A percentile compares a stretch with the other conserved stretches of the same genome.
These are phyloP conservation scores for Pichia sp. DNA, from an alignment of 1,139 yeast genomes.

Conservation along the genomic window DNA sequence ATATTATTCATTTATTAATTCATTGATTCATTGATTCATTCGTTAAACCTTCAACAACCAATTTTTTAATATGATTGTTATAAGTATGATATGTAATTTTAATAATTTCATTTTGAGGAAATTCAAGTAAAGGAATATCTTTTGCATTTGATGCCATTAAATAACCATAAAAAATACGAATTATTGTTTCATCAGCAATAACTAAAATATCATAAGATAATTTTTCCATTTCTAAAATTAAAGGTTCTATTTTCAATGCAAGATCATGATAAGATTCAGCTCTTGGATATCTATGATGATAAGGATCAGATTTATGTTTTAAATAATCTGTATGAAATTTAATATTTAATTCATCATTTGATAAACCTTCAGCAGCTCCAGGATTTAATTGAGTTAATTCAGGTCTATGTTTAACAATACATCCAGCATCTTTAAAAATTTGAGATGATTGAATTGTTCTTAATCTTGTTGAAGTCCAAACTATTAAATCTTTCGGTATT, in stretches of 20 bases:
- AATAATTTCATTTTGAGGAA: conserved; percentile 76
- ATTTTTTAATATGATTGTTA: conserved; percentile 61
- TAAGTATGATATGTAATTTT: conserved; percentile 88
- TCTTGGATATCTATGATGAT: conserved; percentile 86
- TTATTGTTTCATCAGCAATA: conserved; percentile 87
- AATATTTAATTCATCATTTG: conserved; percentile 50
- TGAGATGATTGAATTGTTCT: conserved; percentile 78
- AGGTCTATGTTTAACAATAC: conserved; percentile 65
- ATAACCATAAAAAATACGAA: conserved; percentile 86
- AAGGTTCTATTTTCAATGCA: conserved; percentile 89
- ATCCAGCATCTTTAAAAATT: conserved; percentile 51
- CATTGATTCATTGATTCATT: neutral
- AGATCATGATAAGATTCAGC: conserved; percentile 94
- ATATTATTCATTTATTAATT: neutral
- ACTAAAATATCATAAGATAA: conserved; percentile 81
- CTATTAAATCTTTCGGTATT: conserved; percentile 49
- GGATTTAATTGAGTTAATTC: conserved; percentile 86
- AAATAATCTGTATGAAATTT: conserved; percentile 65
- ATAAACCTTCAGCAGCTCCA: conserved; percentile 73
- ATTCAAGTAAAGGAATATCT: conserved; percentile 74
- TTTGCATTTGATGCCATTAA: conserved; percentile 85
- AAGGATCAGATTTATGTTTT: conserved; percentile 69
- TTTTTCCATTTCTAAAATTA: conserved; percentile 87
- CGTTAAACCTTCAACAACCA: conserved; percentile 32
- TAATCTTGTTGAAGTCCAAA: conserved; percentile 89